Percentiles rank a stretch among this genome's conserved stretches.
Conservation (phyloP, 306 rosid species). For the Glycine soja region DNA sequence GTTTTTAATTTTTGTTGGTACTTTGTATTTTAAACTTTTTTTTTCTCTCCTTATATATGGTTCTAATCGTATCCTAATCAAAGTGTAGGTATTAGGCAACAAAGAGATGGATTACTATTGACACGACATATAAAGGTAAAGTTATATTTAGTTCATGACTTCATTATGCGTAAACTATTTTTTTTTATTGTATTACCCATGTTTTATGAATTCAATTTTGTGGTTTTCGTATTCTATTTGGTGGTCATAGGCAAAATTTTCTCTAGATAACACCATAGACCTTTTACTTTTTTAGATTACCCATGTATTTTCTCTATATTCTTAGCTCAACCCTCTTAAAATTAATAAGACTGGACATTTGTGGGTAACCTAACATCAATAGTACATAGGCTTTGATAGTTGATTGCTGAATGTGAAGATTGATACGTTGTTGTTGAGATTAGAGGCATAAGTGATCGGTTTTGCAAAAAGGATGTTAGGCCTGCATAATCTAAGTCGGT, state of each 20-base stretch:
- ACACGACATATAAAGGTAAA: conserved; percentile 88
- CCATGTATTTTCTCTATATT: too few species aligned
- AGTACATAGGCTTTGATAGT: too few species aligned
- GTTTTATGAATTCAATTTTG: conserved; percentile 31
- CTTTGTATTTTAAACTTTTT: conserved; percentile 23
- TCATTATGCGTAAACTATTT: not conserved
- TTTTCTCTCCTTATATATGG: conserved; percentile 31
- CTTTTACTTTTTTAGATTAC: conserved; percentile 8
- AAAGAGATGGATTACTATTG: conserved; percentile 74
- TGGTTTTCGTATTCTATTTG: conserved; percentile 35
- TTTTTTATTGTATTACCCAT: not conserved
- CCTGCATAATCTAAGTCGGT: too few species aligned
- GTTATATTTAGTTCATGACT: conserved; percentile 31
- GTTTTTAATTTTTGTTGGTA: conserved; percentile 33
- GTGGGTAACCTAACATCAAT: too few species aligned
- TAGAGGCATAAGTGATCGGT: too few species aligned
- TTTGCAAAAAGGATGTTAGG: too few species aligned
- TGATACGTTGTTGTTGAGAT: too few species aligned
- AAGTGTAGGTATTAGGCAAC: conserved; percentile 63
- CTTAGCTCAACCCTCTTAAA: too few species aligned
- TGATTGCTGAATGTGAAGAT: too few species aligned
- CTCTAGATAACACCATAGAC: conserved; percentile 15
- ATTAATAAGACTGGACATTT: too few species aligned
- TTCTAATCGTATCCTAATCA: conserved; percentile 44
- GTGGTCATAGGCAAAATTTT: conserved; percentile 24